These are phyloP conservation scores for Claviceps sp. DNA, from an alignment of 2,329 filamentous ascomycete species.

Conservation along the genomic window DNA sequence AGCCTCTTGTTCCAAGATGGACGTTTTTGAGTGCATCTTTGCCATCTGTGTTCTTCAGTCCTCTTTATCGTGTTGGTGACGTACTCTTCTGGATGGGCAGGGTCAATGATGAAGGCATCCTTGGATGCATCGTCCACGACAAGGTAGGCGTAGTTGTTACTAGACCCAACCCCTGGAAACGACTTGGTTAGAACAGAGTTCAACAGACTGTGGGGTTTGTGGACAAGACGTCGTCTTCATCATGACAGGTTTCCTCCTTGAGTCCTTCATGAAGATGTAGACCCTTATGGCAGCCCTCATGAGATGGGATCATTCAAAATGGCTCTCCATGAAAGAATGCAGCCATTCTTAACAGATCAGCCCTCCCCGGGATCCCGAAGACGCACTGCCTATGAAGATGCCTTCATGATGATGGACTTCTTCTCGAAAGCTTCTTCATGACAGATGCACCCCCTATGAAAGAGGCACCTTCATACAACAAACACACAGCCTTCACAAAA, in stretches of 20 bases:
- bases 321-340: too few species aligned
- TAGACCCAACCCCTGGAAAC: constrained; percentile 49
- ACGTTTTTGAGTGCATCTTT: not conserved
- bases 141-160: constrained; percentile 78
- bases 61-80: constrained; percentile 12
- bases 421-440: too few species aligned
- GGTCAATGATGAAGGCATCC: constrained; percentile 68
- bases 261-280: not conserved
- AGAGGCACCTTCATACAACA: too few species aligned
- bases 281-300: too few species aligned
- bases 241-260: not conserved
- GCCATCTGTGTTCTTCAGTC: not conserved
- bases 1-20: not conserved
- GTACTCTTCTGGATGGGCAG: constrained; percentile 65
- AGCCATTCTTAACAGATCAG: too few species aligned
- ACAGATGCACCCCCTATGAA: too few species aligned
- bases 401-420: too few species aligned
- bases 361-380: too few species aligned
- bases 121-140: constrained; percentile 66
- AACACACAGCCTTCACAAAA: too few species aligned
- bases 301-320: too few species aligned
- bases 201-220: not conserved
- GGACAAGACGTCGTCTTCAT: too few species aligned
- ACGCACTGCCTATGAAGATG: too few species aligned
- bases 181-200: not conserved